Percentiles rank a stretch among this genome's conserved stretches.
phyloP scores from a whole-genome alignment of 495 filamentous ascomycete genomes.

The Lepraria neglecta region DNA sequence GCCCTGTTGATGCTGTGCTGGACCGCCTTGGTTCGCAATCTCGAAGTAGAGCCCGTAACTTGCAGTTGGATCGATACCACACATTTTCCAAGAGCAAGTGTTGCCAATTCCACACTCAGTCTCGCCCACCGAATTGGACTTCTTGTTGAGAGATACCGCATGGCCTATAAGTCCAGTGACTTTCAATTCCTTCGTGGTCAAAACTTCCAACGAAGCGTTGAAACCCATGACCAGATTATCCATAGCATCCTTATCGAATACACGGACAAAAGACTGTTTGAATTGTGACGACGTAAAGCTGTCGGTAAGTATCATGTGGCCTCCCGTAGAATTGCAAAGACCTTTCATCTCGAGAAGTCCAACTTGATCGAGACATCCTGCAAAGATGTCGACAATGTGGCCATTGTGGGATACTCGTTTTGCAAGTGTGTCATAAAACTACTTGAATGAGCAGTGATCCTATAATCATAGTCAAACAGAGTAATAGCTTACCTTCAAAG shows the following conservation, averaged over 20 bases:
- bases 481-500: conserved; percentile 66
- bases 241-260: conserved; percentile 93
- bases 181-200: conserved; percentile 97
- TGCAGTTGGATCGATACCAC: conserved; percentile 86
- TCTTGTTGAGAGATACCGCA: conserved; percentile 94
- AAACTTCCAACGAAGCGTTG: conserved; percentile 91
- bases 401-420: conserved; percentile 95
- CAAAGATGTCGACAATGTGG: conserved; percentile 96
- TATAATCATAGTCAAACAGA: neutral
- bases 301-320: conserved; percentile 97
- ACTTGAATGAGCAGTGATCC: conserved; percentile 26
- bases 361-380: conserved; percentile 96
- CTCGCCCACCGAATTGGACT: conserved; percentile 93
- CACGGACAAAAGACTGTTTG: conserved; percentile 95
- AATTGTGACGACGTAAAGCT: conserved; percentile 99
- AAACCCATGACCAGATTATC: conserved; percentile 98
- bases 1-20: conserved; percentile 75
- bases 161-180: conserved; percentile 98
- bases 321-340: conserved; percentile 89
- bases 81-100: conserved; percentile 99
- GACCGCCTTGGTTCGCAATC: conserved; percentile 88
- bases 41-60: conserved; percentile 98
- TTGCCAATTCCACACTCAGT: conserved; percentile 98
- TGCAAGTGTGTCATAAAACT: conserved; percentile 98
- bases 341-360: conserved; percentile 99